Base-by-base conservation (phyloP, 768 basidiomycete species). In the Gymnopilus dilepis region DNA sequence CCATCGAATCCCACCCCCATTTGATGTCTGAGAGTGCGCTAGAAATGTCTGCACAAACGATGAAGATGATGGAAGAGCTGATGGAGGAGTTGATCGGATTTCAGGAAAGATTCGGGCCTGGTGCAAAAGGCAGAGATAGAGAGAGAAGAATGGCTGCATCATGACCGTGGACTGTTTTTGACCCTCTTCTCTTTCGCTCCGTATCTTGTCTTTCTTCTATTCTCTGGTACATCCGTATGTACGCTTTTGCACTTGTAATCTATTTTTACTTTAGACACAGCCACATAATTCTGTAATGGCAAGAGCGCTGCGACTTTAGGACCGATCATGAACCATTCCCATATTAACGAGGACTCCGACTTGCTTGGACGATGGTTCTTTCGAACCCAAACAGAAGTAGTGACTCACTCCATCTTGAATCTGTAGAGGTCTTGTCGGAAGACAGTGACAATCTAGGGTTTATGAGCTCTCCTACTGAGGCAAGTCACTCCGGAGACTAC, bases 61-160 rank as follows among this genome's bases (percentile, higher is more conserved):
- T 92, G 86, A 88, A 85, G 75, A 81, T 91, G 78, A 92, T 97
- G 90, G 94, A 95, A 71, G 92, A 91, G 67, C 78, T 97, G 9
- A 95, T 95, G 88, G 86, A 92, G 69, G 94, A 96, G 73, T 77
- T 96, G 24, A 93, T 95, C 64, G 80, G 77, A 38, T 96, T 97
- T 72, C 95, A 96, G 76, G 94, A 96, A 72, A 83, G 86, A 58
- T 95, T 92, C 76, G 91, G 91, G 33, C 81, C 81, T 58, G 80
- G 81, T 17, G 78, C 77, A 22, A 82, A 80, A 70, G 73, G 67
- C 58, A 78, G 85, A 68, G 85, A 86, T 28, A 79, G 85, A 59
- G 84, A 85, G 59, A 77, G 84, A 57, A 77, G 84, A 63, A 53
- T 71, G 62, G 72, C 64, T 55, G 64, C 67, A 47, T 74, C 19